phyloP scores from a whole-genome alignment of 805 yeast genomes.

The Kodamaea kaohsiungensis region DNA sequence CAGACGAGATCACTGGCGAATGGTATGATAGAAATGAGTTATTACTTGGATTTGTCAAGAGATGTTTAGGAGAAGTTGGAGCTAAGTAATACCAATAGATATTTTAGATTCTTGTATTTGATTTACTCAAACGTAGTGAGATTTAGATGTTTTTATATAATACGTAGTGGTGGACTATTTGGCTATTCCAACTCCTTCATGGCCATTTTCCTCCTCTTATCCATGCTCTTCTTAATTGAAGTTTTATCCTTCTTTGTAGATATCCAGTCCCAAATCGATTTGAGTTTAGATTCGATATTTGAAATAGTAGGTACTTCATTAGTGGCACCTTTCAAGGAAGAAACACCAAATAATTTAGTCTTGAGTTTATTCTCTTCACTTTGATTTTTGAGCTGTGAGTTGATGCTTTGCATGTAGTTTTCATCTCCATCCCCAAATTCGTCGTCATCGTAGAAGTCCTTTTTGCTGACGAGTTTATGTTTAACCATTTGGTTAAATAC shows the following conservation, averaged over 20 bases:
- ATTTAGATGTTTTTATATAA: background rate
- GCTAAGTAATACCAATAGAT: background rate
- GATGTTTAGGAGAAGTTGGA: background rate
- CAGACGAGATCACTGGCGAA: constrained; percentile 15
- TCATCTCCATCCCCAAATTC: constrained; percentile 24
- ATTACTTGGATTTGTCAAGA: constrained; percentile 25
- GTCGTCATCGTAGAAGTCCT: constrained; percentile 21
- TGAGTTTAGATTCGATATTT: constrained; percentile 24
- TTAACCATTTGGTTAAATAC: constrained; percentile 24
- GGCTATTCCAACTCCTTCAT: constrained; percentile 39
- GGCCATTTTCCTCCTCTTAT: constrained; percentile 42
- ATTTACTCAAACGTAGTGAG: background rate
- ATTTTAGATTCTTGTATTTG: background rate
- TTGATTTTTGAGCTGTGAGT: constrained; percentile 10
- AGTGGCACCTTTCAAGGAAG: constrained; percentile 41
- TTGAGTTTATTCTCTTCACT: constrained; percentile 34
- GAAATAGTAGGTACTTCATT: constrained; percentile 35
- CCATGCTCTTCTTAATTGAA: constrained; percentile 32
- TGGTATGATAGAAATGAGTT: constrained; percentile 39
- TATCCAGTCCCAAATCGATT: constrained; percentile 27
- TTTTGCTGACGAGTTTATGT: constrained; percentile 22
- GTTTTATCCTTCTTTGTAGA: constrained; percentile 10
- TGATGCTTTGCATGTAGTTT: constrained; percentile 14
- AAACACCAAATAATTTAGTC: constrained; percentile 39
- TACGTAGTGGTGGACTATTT: background rate